Base-by-base conservation (phyloP, 164 flowering plant species). In the Saururus chinensis region DNA sequence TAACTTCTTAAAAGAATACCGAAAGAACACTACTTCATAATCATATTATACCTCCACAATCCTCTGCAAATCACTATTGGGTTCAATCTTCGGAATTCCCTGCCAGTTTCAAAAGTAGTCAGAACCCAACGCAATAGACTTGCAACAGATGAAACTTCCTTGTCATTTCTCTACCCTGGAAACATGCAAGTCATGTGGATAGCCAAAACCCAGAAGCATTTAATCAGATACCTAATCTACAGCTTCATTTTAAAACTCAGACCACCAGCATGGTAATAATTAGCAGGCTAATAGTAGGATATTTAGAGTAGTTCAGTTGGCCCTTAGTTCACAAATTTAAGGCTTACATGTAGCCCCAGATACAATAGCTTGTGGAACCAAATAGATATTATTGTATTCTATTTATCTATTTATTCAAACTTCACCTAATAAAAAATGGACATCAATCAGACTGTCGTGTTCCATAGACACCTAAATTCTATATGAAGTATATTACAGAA, bases 71-170 rank as follows among this genome's bases (percentile, higher is more conserved):
- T 86, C 88, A 78, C 98, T 93, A 62, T 67, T 76, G 25, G 90
- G 96, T 74, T 93, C 98, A 76, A 81, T 69, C 73, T 88, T 86
- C 6, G 98, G 97, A 48, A 70, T 76, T 23, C 97, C 98, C 98
- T 92, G 75, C 74, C 49, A 45, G 14, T 45, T 45, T 45, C 49
- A 45, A 45, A 45, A 45, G 49, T 8, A 20, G 12, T 53, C 22
- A 53, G 25, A 23, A 20, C 22, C 4, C 20, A 53, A 53, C 56
- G 0, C 56, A 53, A 1, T 53, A 20, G 6, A 53, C 19, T 45
- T 45, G 49, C 14, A 45, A 53, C 56, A 23, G 25, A 53, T 53
- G 23, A 20, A 22, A 53, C 8, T 53, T 2, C 56, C 25, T 20
- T 7, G 56, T 3, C 56, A 53, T 53, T 20, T 53, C 25, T n/a